A percentile compares a stretch with the other conserved stretches of the same genome.
Evolutionary conservation across 2,329 filamentous ascomycete genomes (phyloP).

Genomic region (Chrysoporthe puriensis): DNA sequence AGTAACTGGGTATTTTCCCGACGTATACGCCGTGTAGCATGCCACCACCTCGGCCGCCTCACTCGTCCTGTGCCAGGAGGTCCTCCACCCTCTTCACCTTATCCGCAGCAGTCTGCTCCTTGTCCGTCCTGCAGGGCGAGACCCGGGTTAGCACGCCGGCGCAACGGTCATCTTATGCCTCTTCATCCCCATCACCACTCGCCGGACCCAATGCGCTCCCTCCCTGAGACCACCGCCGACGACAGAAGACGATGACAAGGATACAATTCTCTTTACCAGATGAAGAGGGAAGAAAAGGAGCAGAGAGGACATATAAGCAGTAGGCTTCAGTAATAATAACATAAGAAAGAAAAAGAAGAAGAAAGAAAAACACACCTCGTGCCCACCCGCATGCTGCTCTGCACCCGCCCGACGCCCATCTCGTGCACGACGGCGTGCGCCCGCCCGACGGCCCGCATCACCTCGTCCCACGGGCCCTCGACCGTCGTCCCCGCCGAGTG

Average conservation of each 20-base stretch:
- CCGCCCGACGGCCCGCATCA: constrained; percentile 84
- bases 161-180: no score
- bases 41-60: background rate
- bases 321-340: constrained; percentile 13
- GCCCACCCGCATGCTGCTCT: constrained; percentile 86
- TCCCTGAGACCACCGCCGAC: background rate
- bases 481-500: constrained; percentile 93
- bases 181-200: no score
- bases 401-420: constrained; percentile 78
- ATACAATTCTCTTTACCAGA: background rate
- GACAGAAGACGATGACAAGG: no score
- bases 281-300: background rate
- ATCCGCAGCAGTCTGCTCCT: constrained; percentile 78
- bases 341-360: background rate
- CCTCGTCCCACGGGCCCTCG: constrained; percentile 88
- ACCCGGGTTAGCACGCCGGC: background rate
- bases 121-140: constrained; percentile 68
- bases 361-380: constrained; percentile 60
- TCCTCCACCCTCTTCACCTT: constrained; percentile 70
- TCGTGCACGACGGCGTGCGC: constrained; percentile 78
- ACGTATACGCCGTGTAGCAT: no score
- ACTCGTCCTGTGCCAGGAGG: constrained; percentile 44
- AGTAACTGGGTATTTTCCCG: no score
- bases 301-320: constrained; percentile 14
- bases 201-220: no score